Base-by-base conservation (phyloP, 2,329 filamentous ascomycete species). In the Colletotrichum tanaceti region DNA sequence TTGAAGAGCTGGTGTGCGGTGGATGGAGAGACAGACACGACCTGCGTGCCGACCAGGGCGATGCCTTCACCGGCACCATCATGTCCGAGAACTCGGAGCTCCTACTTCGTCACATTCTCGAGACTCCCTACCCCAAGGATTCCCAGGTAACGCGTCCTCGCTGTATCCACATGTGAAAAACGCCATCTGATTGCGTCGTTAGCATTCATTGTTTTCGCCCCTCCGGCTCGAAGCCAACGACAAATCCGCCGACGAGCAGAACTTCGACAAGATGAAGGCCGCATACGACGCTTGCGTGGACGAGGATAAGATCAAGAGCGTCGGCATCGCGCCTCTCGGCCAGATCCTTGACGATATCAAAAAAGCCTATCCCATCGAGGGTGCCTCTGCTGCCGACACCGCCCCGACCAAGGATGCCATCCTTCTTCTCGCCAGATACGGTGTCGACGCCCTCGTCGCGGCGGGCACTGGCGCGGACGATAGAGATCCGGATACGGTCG, bases 201-300 rank as follows among this genome's bases (percentile, higher is more conserved):
- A 85, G 82, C 84, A 85, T 71, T 86, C 84, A 5, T 77, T 77
- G 59, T 85, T 85, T 71, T 86, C 83, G 52, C 84, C 81, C 20
- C 74, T 74, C 59, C 78, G 79, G 58, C 76, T 84, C 13, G 61
- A 72, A 10, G 70, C 73, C 11, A 58, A 76, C 2, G 74, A 79
- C 14, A 80, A 81, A 50, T 82, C 81, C 3, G 79, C 81, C 1
- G 88, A 90, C 65, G 81, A 87, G 73, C 77, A 85, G 38, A 93
- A 91, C 74, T 92, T 92, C 73, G 78, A 86, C 69, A 90, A 90
- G 76, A 79, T 93, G 74, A 87, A 90, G 75, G 78, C 84, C 53
- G 86, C 85, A 0, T 93, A 92, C 73, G 79, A 87, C 70, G 86
- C 90, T 41, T 93, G 91, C 74, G 85, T 91, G 76, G 83, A 93